Conservation (phyloP, 768 basidiomycete species). For the Cytidiella melzeri region DNA sequence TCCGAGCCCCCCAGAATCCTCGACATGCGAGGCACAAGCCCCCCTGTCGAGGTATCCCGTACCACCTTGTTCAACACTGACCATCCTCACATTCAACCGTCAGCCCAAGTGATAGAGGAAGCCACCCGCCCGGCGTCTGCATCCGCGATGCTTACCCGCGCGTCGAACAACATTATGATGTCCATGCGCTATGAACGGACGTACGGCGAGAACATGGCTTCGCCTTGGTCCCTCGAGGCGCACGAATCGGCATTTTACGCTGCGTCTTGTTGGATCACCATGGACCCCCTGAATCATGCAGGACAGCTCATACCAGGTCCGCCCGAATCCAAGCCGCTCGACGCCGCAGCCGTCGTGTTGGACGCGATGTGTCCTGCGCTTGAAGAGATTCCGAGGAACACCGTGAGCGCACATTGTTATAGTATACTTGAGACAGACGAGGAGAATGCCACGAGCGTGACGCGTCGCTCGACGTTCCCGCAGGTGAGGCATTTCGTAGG, state of each 20-base stretch:
- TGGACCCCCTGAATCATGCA: constrained; percentile 12
- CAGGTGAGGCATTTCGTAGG: constrained; percentile 21
- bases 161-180: constrained; percentile 15
- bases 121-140: constrained; percentile 4
- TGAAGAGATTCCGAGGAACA: neutral
- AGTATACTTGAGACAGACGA: constrained; percentile 9
- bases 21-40: constrained; percentile 32
- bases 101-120: neutral
- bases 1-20: constrained; percentile 34
- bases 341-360: constrained; percentile 17
- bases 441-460: constrained; percentile 7
- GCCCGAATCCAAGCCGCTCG: constrained; percentile 17
- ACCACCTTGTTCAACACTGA: constrained; percentile 2
- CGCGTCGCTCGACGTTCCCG: constrained; percentile 3
- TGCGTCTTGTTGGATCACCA: constrained; percentile 10
- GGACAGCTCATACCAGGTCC: constrained; percentile 8
- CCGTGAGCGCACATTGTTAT: constrained; percentile 5
- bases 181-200: constrained; percentile 4
- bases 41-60: constrained; percentile 12
- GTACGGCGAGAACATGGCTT: neutral
- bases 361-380: constrained; percentile 14
- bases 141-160: constrained; percentile 9
- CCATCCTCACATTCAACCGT: constrained; percentile 7
- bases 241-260: constrained; percentile 18
- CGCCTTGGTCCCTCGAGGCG: constrained; percentile 4